A percentile compares a stretch with the other conserved stretches of the same genome.
phyloP scores from a whole-genome alignment of 2,329 filamentous ascomycete genomes.

The Iodosphaeria phyllophila region DNA sequence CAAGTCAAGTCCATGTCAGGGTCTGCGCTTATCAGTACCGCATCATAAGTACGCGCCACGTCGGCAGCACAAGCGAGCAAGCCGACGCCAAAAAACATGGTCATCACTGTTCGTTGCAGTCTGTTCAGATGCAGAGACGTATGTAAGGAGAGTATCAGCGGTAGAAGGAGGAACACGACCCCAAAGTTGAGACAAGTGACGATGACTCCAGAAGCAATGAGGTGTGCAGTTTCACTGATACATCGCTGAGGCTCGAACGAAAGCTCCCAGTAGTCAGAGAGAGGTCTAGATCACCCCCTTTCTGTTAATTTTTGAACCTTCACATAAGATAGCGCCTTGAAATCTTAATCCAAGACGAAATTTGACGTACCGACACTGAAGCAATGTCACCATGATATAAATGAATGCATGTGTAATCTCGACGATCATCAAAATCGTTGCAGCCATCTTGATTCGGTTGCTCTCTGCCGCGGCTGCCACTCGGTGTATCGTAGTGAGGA shows the following conservation, averaged over 20 bases:
- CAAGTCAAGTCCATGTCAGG: conserved; percentile 16
- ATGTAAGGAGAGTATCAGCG: conserved; percentile 23
- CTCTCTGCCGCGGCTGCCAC: conserved; percentile 14
- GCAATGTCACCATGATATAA: conserved; percentile 17
- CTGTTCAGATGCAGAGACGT: conserved; percentile 25
- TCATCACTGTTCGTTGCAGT: conserved; percentile 26
- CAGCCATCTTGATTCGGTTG: conserved; percentile 12
- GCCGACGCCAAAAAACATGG: conserved; percentile 28
- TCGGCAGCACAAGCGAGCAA: conserved; percentile 24
- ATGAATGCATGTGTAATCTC: conserved; percentile 14
- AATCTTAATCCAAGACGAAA: no score
- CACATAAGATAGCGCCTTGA: no score
- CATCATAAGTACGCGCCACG: conserved; percentile 17
- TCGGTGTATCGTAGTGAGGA: conserved; percentile 19
- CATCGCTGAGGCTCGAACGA: conserved; percentile 16
- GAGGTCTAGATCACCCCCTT: no score
- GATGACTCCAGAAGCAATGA: conserved; percentile 34
- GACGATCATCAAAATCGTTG: conserved; percentile 11
- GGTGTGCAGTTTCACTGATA: conserved; percentile 28
- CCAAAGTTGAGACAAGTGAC: conserved; percentile 41
- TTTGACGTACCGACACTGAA: conserved; percentile 19
- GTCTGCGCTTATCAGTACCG: conserved; percentile 11
- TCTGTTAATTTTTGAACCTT: no score
- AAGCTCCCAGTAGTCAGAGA: conserved; percentile 19
- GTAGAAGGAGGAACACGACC: conserved; percentile 31